Base-by-base conservation (phyloP, 2,329 filamentous ascomycete species). In the Paecilomyces sp. region DNA sequence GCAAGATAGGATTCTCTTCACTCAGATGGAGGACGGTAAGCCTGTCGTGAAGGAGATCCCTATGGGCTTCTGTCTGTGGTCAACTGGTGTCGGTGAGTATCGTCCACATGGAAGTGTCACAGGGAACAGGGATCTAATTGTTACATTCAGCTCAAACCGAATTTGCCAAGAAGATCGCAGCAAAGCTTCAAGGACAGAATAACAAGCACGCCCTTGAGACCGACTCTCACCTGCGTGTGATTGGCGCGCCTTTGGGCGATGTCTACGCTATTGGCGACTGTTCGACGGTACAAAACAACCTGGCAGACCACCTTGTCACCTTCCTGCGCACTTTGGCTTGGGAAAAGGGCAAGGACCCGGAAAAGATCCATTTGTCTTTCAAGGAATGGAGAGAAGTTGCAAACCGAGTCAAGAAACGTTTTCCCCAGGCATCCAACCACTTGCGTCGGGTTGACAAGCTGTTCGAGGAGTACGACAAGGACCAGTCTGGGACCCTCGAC, bases 201-300 rank as follows among this genome's bases (percentile, higher is more conserved):
- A 99, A 99, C 77, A 85, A 84, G 47, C 92, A 94, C 71, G 94
- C 95, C 2, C 83, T 99, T 8, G 94, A 97, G 73, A 99, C 94
- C 0, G 94, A 99, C 72, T 87, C 91, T 1, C 93, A 99, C 72
- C 87, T 97, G 8, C 91, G 94, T 50, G 80, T 99, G 0, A 90
- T 89, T 61, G 94, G 94, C 57, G 86, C 94, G 0, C 94, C 94
- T 0, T 78, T 97, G 0, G 94, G 94, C 41, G 93, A 97, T 62
- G 92, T 99, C 24, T 99, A 99, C 70, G 92, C 92, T 55, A 92
- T 99, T 63, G 94, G 94, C 13, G 94, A 99, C 77, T 97, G 94
- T 77, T 83, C 91, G 6, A 99, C 95, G 0, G 93, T 99, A 0
- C 95, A 99, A 72, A 99, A 99, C 80, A 99, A 99, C 67, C 82